Conservation (phyloP, 257 asterid genomes). For the Nicotiana undulata region DNA sequence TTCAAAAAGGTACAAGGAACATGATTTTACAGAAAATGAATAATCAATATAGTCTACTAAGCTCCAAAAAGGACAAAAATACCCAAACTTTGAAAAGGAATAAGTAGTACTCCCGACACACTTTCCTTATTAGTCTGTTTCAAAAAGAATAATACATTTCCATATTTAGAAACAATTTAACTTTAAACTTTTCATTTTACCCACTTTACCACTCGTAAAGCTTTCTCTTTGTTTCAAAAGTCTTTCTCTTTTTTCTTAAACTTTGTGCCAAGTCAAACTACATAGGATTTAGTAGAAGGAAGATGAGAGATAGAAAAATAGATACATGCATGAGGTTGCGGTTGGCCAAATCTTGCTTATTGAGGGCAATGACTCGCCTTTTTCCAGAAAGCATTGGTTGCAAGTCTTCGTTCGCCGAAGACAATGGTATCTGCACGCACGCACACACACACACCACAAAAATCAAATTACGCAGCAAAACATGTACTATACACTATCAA, state of each 20-base stretch:
- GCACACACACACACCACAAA: not conserved
- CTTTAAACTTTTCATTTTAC: no score
- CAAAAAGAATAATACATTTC: no score
- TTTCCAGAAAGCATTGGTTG: constrained; percentile 74
- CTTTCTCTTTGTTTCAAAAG: no score
- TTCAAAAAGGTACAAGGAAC: not conserved
- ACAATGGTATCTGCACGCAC: constrained; percentile 55
- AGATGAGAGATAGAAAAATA: not conserved
- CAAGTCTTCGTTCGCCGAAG: constrained; percentile 78
- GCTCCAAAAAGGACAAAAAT: not conserved
- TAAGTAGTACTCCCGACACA: not conserved
- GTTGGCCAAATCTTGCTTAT: constrained; percentile 94
- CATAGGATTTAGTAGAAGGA: not conserved
- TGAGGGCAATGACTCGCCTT: constrained; percentile 76
- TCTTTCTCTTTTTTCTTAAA: not conserved
- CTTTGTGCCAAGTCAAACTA: not conserved
- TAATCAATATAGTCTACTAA: not conserved
- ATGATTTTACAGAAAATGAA: not conserved
- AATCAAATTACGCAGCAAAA: not conserved
- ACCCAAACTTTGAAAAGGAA: not conserved
- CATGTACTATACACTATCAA: no score
- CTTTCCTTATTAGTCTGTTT: no score
- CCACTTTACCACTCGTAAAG: no score
- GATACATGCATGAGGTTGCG: constrained; percentile 84
- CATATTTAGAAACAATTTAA: no score